These are phyloP conservation scores for Pholiota microspora DNA, from an alignment of 768 basidiomycete species.

Conservation along the genomic window DNA sequence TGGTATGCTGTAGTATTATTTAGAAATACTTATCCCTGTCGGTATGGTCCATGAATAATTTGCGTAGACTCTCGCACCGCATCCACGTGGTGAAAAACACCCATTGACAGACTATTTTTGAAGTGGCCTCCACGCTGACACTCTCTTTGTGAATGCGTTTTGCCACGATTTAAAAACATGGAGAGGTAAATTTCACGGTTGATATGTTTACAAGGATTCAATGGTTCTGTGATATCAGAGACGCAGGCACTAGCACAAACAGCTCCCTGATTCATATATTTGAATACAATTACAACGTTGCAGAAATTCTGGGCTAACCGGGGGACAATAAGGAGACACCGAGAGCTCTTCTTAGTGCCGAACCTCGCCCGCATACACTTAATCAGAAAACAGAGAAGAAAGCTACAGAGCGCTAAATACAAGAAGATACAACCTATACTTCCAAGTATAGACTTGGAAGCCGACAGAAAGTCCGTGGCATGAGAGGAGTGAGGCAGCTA, in stretches of 20 bases:
- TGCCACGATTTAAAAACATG: not conserved
- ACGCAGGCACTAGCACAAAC: not conserved
- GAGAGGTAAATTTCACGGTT: not conserved
- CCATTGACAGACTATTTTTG: not conserved
- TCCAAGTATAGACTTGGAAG: not conserved
- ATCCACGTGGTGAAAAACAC: not conserved
- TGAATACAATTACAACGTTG: not conserved
- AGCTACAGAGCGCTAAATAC: not conserved
- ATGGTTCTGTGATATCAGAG: not conserved
- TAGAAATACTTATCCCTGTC: not conserved
- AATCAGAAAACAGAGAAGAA: not conserved
- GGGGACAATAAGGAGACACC: not conserved
- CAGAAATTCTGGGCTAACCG: not conserved
- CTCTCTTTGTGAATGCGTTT: not conserved
- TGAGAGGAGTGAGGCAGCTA: slow-evolving; percentile 8
- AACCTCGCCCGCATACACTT: not conserved
- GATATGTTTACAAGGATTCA: not conserved
- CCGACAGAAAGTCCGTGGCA: slow-evolving; percentile 6
- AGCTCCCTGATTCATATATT: not conserved
- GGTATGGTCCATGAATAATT: not conserved
- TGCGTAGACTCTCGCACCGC: not conserved
- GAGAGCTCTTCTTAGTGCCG: not conserved
- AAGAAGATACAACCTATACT: not conserved
- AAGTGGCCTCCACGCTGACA: not conserved
- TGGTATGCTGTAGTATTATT: not conserved